phyloP scores from a whole-genome alignment of 2,329 filamentous ascomycete species.

The Phialocephala subalpina region DNA sequence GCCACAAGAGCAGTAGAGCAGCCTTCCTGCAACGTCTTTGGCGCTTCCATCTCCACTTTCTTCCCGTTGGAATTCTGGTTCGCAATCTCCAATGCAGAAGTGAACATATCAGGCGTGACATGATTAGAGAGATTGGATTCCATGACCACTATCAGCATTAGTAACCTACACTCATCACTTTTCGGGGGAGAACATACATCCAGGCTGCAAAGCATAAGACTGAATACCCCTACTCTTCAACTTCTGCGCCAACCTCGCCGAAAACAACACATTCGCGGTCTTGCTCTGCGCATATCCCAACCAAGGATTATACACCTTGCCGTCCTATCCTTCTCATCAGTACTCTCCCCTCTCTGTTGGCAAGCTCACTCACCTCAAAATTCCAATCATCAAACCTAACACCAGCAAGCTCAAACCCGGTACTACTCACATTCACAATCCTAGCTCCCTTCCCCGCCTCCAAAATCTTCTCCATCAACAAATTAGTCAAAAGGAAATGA shows the following conservation, averaged over 20 bases:
- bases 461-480: slow-evolving; percentile 38
- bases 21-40: slow-evolving; percentile 24
- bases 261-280: slow-evolving; percentile 51
- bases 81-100: slow-evolving; percentile 5
- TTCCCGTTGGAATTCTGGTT: slow-evolving; percentile 2
- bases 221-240: slow-evolving; percentile 39
- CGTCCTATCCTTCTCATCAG: slow-evolving; percentile 14
- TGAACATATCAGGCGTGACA: slow-evolving; percentile 24
- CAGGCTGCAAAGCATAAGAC: slow-evolving; percentile 45
- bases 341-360: slow-evolving; percentile 18
- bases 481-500: slow-evolving; percentile 43
- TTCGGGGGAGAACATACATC: slow-evolving; percentile 22
- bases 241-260: slow-evolving; percentile 41
- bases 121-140: slow-evolving; percentile 29
- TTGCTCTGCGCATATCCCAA: slow-evolving; percentile 53
- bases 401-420: slow-evolving; percentile 47
- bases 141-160: slow-evolving; percentile 20
- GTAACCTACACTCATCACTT: not conserved
- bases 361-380: slow-evolving; percentile 44
- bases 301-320: slow-evolving; percentile 42
- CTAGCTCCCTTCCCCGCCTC: slow-evolving; percentile 32
- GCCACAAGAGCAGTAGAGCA: slow-evolving; percentile 47
- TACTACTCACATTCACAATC: slow-evolving; percentile 50
- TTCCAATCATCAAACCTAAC: slow-evolving; percentile 48
- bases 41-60: slow-evolving; percentile 13